Evolutionary conservation across 352 stramenopile species (phyloP).

Genomic region (Pythium aristosporum): DNA sequence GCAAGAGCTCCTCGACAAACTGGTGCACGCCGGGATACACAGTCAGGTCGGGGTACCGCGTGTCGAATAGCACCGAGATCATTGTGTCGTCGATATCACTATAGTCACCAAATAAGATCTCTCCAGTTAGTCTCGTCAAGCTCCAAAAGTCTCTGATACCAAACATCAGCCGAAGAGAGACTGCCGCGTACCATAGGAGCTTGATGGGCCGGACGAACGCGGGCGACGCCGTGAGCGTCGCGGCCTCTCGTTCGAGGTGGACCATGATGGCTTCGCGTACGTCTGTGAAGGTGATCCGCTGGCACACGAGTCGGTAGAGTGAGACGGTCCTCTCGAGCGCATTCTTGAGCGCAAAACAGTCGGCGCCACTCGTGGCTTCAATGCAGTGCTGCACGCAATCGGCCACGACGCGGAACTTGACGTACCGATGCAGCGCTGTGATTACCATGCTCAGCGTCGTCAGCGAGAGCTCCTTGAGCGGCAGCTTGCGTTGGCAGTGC

Average conservation of each 20-base stretch:
- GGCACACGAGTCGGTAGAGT: conserved; percentile 70
- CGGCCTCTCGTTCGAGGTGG: conserved; percentile 63
- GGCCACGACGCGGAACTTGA: conserved; percentile 46
- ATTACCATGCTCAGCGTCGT: conserved; percentile 50
- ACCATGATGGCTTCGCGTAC: conserved; percentile 55
- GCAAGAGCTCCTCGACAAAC: conserved; percentile 75
- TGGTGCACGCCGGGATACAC: conserved; percentile 83
- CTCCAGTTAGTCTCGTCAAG: background rate
- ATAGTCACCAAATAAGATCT: background rate
- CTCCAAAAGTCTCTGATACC: background rate
- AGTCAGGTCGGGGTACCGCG: conserved; percentile 75
- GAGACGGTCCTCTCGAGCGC: conserved; percentile 65
- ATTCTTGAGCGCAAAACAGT: conserved; percentile 63
- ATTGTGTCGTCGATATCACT: conserved; percentile 86
- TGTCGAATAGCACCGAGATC: conserved; percentile 75
- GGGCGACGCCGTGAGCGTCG: conserved; percentile 23
- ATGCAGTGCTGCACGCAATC: conserved; percentile 63
- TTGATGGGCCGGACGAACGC: conserved; percentile 59
- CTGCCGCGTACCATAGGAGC: conserved; percentile 55
- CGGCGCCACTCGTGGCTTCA: conserved; percentile 32
- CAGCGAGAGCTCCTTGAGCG: conserved; percentile 38
- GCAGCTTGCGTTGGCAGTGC: conserved; percentile 42
- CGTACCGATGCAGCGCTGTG: conserved; percentile 53
- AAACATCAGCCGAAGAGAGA: background rate
- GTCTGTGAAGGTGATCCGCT: conserved; percentile 42